Evolutionary conservation across 768 basidiomycete species (phyloP), one percentile per base, ranked within the genome.

Genomic region (Udeniomyces megalosporus): DNA sequence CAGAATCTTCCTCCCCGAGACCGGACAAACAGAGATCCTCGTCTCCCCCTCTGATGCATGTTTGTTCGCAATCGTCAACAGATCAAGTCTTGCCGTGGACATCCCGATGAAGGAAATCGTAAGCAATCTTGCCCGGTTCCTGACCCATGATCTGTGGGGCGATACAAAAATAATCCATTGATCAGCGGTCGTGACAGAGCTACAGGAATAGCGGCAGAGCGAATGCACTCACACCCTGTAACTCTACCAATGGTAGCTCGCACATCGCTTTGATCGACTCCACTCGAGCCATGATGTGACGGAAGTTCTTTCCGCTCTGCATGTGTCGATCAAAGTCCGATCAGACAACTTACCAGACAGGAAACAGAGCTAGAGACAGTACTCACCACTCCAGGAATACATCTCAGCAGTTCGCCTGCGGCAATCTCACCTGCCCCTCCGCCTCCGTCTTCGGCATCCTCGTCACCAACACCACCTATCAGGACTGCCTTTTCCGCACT

Each of bases 391-490:
- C 63, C 63, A 14, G 63, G 63, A 31, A 65, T 48, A 12, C 35
- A 34, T 20, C 63, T 34, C 45, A 65, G 24, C 35, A 65, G 20
- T 34, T 65, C 63, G 26, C 32, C 15, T 5, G 64, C 64, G 6
- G 47, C 49, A 12, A 35, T 28, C 12, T 51, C 49, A 8, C 10
- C 38, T 10, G 42, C 31, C n/a, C 53, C 59, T 4, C 55, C 38
- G 11, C 45, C 42, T 22, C 22, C 57, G 2, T 64, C 67, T 8
- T 58, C 47, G 6, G 61, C 58, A 2, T 59, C 63, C 1, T 83
- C 80, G 10, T 84, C 85, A 47, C 84, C 85, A 50, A 86, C 88
- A 0, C 85, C 83, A 8, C 93, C 95, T 24, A 90, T 78, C 2
- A 82, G 74, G 45, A 90, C 81, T 0, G 95, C 91, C 46, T 80